Base-by-base conservation (phyloP, 2,329 filamentous ascomycete species). In the Aspergillus latus region DNA sequence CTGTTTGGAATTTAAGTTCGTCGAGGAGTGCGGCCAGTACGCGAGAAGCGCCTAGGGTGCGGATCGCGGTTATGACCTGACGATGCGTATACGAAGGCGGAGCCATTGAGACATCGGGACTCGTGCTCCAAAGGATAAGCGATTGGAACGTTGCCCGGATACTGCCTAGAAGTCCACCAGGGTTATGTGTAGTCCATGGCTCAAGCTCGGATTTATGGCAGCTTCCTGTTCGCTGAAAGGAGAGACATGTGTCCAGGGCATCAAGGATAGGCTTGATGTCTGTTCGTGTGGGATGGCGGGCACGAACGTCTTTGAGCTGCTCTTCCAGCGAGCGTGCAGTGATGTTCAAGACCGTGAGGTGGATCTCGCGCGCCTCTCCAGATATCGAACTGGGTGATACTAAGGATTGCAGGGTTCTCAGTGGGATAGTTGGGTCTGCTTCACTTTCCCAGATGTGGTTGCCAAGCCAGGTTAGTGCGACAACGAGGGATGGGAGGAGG, bases 351-450 rank as follows among this genome's bases (percentile, higher is more conserved):
- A 88, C 82, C 0, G 82, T 83, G 37, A 76, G 76, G 64, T 87
- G 84, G 72, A 86, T 86, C 15, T 81, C 78, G 63, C 82, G 79
- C 21, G 82, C 83, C 54, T 87, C 84, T 43, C 80, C 78, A 2
- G 82, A 84, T 52, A 81, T 83, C 2, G 82, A 83, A 16, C 74
- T 77, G 1, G 83, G 81, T 52, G 79, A 82, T 4, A 86, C 75
- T 4, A 87, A 72, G 51, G 83, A 82, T 46, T 80, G 74, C 5
- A 87, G 76, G 13, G 85, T 77, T 60, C 80, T 80, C 51, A 86
- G 67, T 1, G 83, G 69, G 4, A 82, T 78, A 16, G 82, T 77
- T 1, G 80, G 73, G 51, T 85, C 78, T 53, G 63, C 71, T 49
- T 76, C 72, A 0, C 69, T 73, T 59, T 82, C 78, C 72, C 80